Percentiles rank a stretch among this genome's conserved stretches.
Conservation (phyloP, 257 asterid genomes). For the Misopates orontium region DNA sequence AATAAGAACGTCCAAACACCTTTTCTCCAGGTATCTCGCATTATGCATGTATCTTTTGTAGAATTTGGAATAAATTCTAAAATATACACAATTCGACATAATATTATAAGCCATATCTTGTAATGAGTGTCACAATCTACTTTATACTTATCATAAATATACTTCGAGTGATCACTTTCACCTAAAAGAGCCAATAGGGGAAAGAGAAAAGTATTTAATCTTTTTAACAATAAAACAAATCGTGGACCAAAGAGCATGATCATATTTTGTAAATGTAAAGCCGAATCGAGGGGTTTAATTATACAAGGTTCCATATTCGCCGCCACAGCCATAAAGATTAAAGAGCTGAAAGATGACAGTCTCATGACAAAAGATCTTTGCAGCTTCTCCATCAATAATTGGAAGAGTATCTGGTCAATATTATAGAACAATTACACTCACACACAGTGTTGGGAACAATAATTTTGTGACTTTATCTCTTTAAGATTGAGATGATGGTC, state of each 20-base stretch:
- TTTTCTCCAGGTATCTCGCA: background rate
- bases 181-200: conserved; percentile 36
- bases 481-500: background rate
- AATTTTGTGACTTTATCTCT: conserved; percentile 21
- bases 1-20: no score
- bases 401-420: conserved; percentile 38
- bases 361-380: conserved; percentile 25
- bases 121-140: conserved; percentile 33
- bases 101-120: conserved; percentile 23
- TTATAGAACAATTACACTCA: conserved; percentile 14
- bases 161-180: conserved; percentile 32
- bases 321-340: conserved; percentile 51
- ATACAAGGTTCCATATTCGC: conserved; percentile 48
- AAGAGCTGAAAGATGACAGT: conserved; percentile 22
- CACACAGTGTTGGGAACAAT: conserved; percentile 26
- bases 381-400: conserved; percentile 38
- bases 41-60: conserved; percentile 15
- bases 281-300: conserved; percentile 22
- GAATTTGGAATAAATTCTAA: conserved; percentile 24
- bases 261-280: conserved; percentile 15
- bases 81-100: conserved; percentile 18
- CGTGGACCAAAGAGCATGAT: conserved; percentile 34
- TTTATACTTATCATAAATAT: conserved; percentile 30
- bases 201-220: conserved; percentile 33
- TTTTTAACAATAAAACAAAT: conserved; percentile 26